Base-by-base conservation (phyloP, 78 protist species). In the Diacronema lutheri region DNA sequence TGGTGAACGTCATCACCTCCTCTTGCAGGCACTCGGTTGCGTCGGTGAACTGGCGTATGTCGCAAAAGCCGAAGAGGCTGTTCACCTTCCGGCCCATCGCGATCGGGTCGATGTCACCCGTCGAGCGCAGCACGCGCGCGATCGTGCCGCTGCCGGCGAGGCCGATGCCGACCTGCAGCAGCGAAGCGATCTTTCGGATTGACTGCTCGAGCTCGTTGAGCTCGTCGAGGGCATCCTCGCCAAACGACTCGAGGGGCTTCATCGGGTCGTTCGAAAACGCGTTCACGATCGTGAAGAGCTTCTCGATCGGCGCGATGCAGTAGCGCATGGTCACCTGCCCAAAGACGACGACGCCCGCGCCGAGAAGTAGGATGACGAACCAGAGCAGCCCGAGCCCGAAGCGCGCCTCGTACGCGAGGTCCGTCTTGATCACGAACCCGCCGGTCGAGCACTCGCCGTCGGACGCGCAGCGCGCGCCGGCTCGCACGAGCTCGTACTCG, bases 121-220 rank as follows among this genome's bases (percentile, higher is more conserved):
- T 1, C 38, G 57, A 31, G 19, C 4, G 9, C 69, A 77, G 31
- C 29, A 55, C 41, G 12, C 21, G 50, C 4, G 79, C 33, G 58
- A 71, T 64, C 55, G 64, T 26, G 16, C 40, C 38, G 62, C 38
- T n/a, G 37, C 85, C 85, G 4, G 85, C 72, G 9, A 7, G 73
- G 74, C 85, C 85, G n/a, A 81, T 61, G 1, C 85, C 85, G 35
- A 81, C 13, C 76, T 57, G 71, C 61, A 81, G 3, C 31, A 81
- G 61, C 40, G 21, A 5, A 5, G 12, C 74, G 13, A 81, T 37
- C 57, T 81, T 81, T 26, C 33, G 50, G 50, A 44, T 44, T 3
- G 50, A 44, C 16, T 7, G 50, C 50, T 44, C 37, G 40, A 81
- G 74, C 20, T 56, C 56, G 25, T 40, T n/a, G 31, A 12, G 35